phyloP scores from a whole-genome alignment of 73 alveolate genomes.

The Stentor roeselii region DNA sequence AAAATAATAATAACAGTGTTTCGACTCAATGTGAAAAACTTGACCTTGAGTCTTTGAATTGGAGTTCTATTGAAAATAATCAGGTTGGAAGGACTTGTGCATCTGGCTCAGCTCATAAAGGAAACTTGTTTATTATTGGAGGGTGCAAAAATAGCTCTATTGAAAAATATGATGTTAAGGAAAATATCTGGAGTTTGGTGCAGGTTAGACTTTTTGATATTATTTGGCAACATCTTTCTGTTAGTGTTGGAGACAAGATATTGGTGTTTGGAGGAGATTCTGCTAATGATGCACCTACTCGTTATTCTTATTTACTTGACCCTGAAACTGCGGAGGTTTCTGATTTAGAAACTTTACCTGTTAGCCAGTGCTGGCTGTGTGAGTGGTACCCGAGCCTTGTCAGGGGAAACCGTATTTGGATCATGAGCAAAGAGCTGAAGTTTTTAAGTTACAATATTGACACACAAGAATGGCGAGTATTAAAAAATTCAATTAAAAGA shows the following conservation, averaged over 20 bases:
- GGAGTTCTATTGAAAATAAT: background rate
- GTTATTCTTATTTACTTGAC: background rate
- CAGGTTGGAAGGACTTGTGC: background rate
- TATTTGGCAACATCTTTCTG: background rate
- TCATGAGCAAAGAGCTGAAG: background rate
- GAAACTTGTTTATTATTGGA: background rate
- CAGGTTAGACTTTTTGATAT: background rate
- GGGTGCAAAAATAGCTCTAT: background rate
- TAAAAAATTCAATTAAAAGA: too few relatives aligned
- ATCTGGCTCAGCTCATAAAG: background rate
- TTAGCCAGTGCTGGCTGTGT: background rate
- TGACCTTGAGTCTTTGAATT: background rate
- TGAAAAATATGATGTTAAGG: background rate
- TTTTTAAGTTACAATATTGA: background rate
- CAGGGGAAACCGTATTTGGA: background rate
- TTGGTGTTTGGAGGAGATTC: constrained; percentile 13
- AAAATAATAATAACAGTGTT: background rate
- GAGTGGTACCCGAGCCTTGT: background rate
- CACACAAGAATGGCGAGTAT: background rate
- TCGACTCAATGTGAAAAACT: background rate
- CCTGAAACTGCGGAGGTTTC: background rate
- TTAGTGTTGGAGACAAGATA: background rate
- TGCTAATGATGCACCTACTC: background rate
- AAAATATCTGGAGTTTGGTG: background rate
- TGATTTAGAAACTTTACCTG: background rate